Conservation (phyloP, 768 basidiomycete species). For the Neoboletus brunneissimus region DNA sequence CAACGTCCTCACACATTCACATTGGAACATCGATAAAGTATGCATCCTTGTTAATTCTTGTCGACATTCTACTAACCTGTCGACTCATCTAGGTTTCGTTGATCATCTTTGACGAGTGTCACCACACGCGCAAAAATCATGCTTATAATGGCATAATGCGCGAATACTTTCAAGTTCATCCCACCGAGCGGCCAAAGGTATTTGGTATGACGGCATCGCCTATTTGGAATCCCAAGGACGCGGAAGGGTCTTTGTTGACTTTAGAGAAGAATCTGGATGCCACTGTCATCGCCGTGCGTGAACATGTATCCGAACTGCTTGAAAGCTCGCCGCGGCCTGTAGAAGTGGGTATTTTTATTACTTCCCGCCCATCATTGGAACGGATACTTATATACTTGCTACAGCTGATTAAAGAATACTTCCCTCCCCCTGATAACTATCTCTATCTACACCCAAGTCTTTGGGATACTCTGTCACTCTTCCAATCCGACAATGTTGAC, state of each 20-base stretch:
- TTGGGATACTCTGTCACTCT: constrained; percentile 50
- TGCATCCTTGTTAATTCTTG: neutral
- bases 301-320: constrained; percentile 63
- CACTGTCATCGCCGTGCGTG: constrained; percentile 70
- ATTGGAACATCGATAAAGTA: constrained; percentile 70
- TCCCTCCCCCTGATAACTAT: constrained; percentile 49
- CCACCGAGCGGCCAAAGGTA: constrained; percentile 63
- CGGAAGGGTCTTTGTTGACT: constrained; percentile 54
- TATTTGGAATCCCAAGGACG: constrained; percentile 75
- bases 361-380: neutral
- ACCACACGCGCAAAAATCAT: constrained; percentile 55
- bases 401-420: constrained; percentile 58
- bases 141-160: constrained; percentile 59
- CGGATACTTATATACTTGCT: neutral
- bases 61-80: neutral
- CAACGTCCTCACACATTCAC: constrained; percentile 76
- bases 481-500: constrained; percentile 35
- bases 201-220: constrained; percentile 94
- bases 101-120: constrained; percentile 57
- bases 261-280: constrained; percentile 73
- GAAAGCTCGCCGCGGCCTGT: constrained; percentile 59
- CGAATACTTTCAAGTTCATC: constrained; percentile 49
- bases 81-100: constrained; percentile 49
- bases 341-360: constrained; percentile 47
- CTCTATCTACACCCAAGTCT: constrained; percentile 55